Evolutionary conservation across 441 rosid species (phyloP).

Genomic region (Melastoma candidum): DNA sequence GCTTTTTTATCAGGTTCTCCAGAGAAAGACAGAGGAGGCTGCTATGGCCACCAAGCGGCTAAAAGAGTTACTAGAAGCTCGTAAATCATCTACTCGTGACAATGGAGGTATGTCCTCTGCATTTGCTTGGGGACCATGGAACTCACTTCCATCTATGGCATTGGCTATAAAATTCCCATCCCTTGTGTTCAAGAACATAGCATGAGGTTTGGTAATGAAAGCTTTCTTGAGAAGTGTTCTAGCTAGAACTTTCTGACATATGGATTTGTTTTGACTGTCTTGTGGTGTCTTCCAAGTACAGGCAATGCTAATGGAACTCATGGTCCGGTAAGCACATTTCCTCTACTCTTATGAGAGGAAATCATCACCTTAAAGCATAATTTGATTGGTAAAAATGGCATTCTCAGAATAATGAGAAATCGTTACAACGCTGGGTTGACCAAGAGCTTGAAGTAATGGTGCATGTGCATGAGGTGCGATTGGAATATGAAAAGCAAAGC

Average conservation of each 20-base stretch:
- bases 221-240: too few species aligned
- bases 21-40: slow-evolving; percentile 99
- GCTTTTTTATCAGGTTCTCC: slow-evolving; percentile 69
- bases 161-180: too few species aligned
- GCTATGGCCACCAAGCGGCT: slow-evolving; percentile 97
- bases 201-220: too few species aligned
- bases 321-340: slow-evolving; percentile 55
- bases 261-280: slow-evolving; percentile 1
- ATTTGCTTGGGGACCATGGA: too few species aligned
- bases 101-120: slow-evolving; percentile 35
- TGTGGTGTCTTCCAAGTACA: slow-evolving; percentile 40
- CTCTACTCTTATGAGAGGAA: slow-evolving; percentile 5
- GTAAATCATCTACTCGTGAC: slow-evolving; percentile 78
- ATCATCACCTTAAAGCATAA: not conserved
- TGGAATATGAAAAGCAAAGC: slow-evolving; percentile 95
- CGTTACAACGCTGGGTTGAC: slow-evolving; percentile 88
- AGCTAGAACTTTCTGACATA: not conserved
- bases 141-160: too few species aligned
- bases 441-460: slow-evolving; percentile 97
- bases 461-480: slow-evolving; percentile 96
- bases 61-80: slow-evolving; percentile 94
- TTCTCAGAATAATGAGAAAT: slow-evolving; percentile 78
- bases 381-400: slow-evolving; percentile 12
- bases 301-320: slow-evolving; percentile 67
- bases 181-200: too few species aligned